Percentiles rank a stretch among this genome's conserved stretches.
Evolutionary conservation across 2,329 filamentous ascomycete species (phyloP).

Genomic region (Botryosphaeria dothidea): DNA sequence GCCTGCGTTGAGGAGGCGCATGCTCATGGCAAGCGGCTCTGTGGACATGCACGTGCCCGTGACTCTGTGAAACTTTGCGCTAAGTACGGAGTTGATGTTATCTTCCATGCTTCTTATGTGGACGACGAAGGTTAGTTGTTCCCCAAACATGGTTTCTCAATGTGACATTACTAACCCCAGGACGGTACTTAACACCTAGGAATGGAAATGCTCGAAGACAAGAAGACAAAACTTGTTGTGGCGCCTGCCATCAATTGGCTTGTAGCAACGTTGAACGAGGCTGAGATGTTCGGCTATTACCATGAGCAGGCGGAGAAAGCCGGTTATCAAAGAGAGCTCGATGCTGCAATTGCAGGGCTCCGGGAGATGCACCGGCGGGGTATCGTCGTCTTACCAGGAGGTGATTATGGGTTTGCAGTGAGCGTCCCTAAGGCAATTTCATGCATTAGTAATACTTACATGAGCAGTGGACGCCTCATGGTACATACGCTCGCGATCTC

Average conservation of each 20-base stretch:
- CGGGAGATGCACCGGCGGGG: slow-evolving; percentile 49
- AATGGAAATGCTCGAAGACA: slow-evolving; percentile 33
- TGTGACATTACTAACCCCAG: not conserved
- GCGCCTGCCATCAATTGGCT: slow-evolving; percentile 43
- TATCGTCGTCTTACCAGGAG: slow-evolving; percentile 49
- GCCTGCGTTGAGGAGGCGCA: slow-evolving; percentile 53
- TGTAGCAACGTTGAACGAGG: slow-evolving; percentile 40
- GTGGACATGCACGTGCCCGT: slow-evolving; percentile 47
- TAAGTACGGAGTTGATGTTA: slow-evolving; percentile 48
- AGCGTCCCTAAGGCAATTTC: not conserved
- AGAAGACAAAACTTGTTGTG: slow-evolving; percentile 42
- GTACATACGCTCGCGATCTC: slow-evolving; percentile 50
- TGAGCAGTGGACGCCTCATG: slow-evolving; percentile 50
- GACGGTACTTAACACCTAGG: not conserved
- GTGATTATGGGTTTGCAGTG: slow-evolving; percentile 14
- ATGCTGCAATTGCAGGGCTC: slow-evolving; percentile 41
- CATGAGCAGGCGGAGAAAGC: slow-evolving; percentile 45
- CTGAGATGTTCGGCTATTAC: slow-evolving; percentile 45
- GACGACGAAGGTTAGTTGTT: slow-evolving; percentile 39
- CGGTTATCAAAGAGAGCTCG: slow-evolving; percentile 47
- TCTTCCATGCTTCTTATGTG: slow-evolving; percentile 50
- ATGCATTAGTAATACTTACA: not conserved
- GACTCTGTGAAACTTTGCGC: slow-evolving; percentile 49
- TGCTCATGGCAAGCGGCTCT: slow-evolving; percentile 40
- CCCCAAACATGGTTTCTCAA: not conserved